These are phyloP conservation scores for Fusarium dimerum DNA, from an alignment of 2,329 filamentous ascomycete species.

Conservation along the genomic window DNA sequence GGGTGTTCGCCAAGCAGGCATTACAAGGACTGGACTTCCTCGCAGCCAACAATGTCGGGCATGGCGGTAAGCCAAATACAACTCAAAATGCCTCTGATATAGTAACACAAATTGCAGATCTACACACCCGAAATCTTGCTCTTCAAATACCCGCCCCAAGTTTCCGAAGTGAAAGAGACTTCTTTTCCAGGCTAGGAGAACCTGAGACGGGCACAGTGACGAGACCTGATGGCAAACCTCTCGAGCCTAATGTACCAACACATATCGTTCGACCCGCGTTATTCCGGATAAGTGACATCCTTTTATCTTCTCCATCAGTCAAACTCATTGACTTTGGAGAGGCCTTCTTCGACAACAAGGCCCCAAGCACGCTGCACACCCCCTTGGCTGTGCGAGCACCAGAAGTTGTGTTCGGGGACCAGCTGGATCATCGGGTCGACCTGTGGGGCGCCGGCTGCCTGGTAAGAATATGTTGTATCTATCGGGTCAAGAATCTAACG, in stretches of 20 bases:
- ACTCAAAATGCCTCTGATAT: not conserved
- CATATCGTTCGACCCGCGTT: constrained; percentile 11
- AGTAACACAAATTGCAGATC: constrained; percentile 10
- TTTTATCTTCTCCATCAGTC: not conserved
- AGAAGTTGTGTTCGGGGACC: constrained; percentile 23
- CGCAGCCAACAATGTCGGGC: constrained; percentile 9
- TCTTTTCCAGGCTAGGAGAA: constrained; percentile 10
- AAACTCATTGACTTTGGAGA: constrained; percentile 28
- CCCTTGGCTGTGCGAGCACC: constrained; percentile 19
- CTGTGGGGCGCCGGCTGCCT: constrained; percentile 24
- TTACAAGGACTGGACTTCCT: constrained; percentile 20
- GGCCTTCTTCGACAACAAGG: constrained; percentile 9
- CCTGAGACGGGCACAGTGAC: constrained; percentile 8
- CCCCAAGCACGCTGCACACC: constrained; percentile 12
- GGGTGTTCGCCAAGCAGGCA: constrained; percentile 8
- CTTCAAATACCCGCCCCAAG: constrained; percentile 2
- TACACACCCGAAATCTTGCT: constrained; percentile 20
- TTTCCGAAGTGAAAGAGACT: constrained; percentile 2
- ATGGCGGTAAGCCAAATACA: constrained; percentile 14
- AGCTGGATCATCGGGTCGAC: constrained; percentile 17
- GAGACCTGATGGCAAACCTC: not conserved
- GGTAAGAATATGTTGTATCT: constrained; percentile 1
- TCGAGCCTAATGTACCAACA: constrained; percentile 3
- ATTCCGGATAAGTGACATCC: not conserved
- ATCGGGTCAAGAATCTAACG: not conserved